Base-by-base conservation (phyloP, 2,329 filamentous ascomycete species). In the Leptographium wingfieldii region DNA sequence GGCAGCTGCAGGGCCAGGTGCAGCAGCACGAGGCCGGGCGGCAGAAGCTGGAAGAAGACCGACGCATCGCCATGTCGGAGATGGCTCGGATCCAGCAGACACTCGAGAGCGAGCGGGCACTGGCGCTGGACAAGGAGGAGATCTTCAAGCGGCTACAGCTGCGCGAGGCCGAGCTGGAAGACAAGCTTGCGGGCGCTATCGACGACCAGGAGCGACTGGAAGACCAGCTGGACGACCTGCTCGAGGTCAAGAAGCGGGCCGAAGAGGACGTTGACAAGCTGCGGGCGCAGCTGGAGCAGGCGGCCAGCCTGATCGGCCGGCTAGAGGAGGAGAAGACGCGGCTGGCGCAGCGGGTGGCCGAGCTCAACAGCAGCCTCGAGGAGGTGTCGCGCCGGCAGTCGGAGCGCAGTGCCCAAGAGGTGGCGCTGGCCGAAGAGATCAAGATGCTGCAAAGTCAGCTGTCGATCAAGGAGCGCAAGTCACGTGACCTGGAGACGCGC, bases 101-200 rank as follows among this genome's bases (percentile, higher is more conserved):
- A 0, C 79, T 99, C 2, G 95, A 99, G 71, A 96, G 92, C 65
- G 95, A 99, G 73, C 85, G 94, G 56, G 90, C 92, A n/a, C 79
- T 99, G 51, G 94, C 94, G 1, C 77, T 99, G 5, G 94, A 99
- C 73, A 99, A 99, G 71, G 95, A 99, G 70, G 94, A 99, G 68
- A 99, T 99, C 62, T 99, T 97, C 78, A 95, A 92, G 70, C 84
- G 95, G n/a, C 78, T 99, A 27, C 94, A 96, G 69, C 77, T 86
- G 58, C 87, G 94, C n/a, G 94, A 99, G 73, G 81, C 85, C 12
- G 92, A 99, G 70, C 80, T 99, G 4, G 89, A 87, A 58, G 95
- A 99, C 68, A 96, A 97, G 74, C 81, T 99, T 33, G 83, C 90
- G 46, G 92, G 89, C 48, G 92, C 92, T 35, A 84, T 97, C 62